Base-by-base conservation (phyloP, 1,284 basidiomycete genomes). In the Ustilago bromivora region DNA sequence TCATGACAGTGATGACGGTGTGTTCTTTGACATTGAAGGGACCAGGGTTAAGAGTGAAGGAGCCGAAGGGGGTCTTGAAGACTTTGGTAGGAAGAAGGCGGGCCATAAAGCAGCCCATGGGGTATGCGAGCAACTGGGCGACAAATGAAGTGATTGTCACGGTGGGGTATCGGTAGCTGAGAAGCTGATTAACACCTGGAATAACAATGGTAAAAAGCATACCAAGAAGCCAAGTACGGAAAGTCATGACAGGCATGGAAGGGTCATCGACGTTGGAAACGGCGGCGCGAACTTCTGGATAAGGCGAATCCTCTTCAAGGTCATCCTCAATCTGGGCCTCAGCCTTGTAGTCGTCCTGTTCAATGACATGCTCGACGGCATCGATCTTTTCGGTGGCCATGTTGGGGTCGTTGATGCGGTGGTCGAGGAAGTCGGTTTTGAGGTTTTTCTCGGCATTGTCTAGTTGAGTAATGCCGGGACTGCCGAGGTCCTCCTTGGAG, bases 1-100 rank as follows among this genome's bases (percentile, higher is more conserved):
- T 79, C 86, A 88, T 87, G 71, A 88, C 86, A 5, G 76, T 76
- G 57, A 84, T 73, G 31, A 84, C 67, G 1, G 82, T 74, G 64
- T 84, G 83, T 49, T 84, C 83, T 59, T 84, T 84, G 63, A 81
- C 70, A 56, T 83, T 83, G 63, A 82, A 84, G n/a, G 81, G 80
- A 40, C 83, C 83, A 3, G 82, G 82, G 64, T 84, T 84, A 40
- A 84, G 71, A 23, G 72, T 56, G 64, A 78, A 80, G 68, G 47
- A 62, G 34, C 76, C 78, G n/a, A 79, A 47, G 19, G 71, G 75
- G 11, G 79, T 79, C 41, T 72, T 78, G 75, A 79, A 76, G 9
- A 54, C 61, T 34, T 66, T 66, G 54, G 67, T 66, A 19, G 83
- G 83, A 9, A 84, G 74, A n/a, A 77, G 53, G 55, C 51, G 62